Evolutionary conservation across 1,284 basidiomycete species (phyloP).

Genomic region (Thecaphora thlaspeos): DNA sequence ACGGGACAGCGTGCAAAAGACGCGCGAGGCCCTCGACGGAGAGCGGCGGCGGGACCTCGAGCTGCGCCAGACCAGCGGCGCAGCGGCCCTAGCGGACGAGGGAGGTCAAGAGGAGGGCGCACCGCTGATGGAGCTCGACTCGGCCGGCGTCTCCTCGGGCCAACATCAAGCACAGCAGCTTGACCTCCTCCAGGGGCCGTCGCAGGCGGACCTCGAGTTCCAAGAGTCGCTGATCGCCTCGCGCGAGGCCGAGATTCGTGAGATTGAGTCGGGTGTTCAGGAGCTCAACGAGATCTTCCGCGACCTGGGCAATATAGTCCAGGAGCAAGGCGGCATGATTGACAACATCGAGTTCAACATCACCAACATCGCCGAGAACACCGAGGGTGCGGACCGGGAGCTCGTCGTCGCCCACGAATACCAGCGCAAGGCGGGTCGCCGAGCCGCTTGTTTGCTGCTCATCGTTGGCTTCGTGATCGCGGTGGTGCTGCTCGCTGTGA

Average conservation of each 20-base stretch:
- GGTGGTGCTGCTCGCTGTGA: conserved; percentile 78
- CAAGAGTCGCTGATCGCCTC: conserved; percentile 95
- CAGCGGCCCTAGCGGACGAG: conserved; percentile 15
- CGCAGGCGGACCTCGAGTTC: conserved; percentile 85
- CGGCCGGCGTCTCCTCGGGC: neutral
- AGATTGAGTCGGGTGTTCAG: conserved; percentile 95
- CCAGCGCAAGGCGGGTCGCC: conserved; percentile 85
- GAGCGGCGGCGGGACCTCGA: conserved; percentile 64
- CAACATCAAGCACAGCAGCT: conserved; percentile 11
- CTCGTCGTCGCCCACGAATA: conserved; percentile 87
- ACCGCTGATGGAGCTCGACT: neutral
- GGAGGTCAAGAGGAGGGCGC: neutral
- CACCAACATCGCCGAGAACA: conserved; percentile 79
- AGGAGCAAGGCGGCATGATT: conserved; percentile 90
- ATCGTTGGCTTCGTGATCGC: conserved; percentile 81
- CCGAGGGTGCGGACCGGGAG: conserved; percentile 80
- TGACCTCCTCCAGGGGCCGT: conserved; percentile 41
- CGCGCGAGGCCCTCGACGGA: conserved; percentile 78
- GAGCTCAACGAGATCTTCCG: conserved; percentile 96
- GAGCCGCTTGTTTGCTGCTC: conserved; percentile 85
- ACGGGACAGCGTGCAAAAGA: conserved; percentile 77
- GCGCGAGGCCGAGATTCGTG: conserved; percentile 88
- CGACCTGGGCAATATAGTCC: conserved; percentile 89
- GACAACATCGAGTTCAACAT: conserved; percentile 98
- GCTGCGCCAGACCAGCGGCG: conserved; percentile 13